Evolutionary conservation across 2,329 filamentous ascomycete genomes (phyloP).

Genomic region (Grosmannia huntii): DNA sequence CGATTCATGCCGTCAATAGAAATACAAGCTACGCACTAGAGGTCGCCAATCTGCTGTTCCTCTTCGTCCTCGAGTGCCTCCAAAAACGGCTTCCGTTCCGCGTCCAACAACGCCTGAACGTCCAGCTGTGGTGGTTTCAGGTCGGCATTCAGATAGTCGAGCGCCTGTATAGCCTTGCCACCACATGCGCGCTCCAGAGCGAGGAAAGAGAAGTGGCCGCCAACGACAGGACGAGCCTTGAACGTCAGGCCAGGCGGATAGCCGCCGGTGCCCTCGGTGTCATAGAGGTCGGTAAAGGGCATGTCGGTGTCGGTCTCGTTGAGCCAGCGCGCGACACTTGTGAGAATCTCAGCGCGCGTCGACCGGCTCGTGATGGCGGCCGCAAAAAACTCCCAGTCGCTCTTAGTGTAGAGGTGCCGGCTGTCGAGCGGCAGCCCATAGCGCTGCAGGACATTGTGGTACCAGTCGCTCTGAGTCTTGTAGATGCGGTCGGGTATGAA

Average conservation of each 20-base stretch:
- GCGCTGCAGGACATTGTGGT: slow-evolving; percentile 62
- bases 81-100: slow-evolving; percentile 4
- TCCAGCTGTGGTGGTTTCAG: slow-evolving; percentile 10
- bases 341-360: slow-evolving; percentile 58
- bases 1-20: too few relatives aligned
- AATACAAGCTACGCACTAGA: not conserved
- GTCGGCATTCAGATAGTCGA: slow-evolving; percentile 34
- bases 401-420: slow-evolving; percentile 75
- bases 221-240: slow-evolving; percentile 71
- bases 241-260: slow-evolving; percentile 64
- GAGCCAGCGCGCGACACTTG: slow-evolving; percentile 65
- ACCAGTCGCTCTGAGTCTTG: slow-evolving; percentile 69
- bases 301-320: slow-evolving; percentile 70
- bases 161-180: slow-evolving; percentile 47
- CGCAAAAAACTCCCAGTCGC: slow-evolving; percentile 84
- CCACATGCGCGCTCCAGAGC: slow-evolving; percentile 70
- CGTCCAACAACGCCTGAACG: slow-evolving; percentile 9
- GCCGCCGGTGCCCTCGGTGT: slow-evolving; percentile 63
- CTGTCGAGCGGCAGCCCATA: slow-evolving; percentile 76
- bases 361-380: slow-evolving; percentile 61
- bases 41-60: slow-evolving; percentile 4
- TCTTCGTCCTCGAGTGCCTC: not conserved
- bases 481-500: slow-evolving; percentile 71
- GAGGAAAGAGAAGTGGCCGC: slow-evolving; percentile 75
- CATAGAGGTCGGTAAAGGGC: slow-evolving; percentile 71